A percentile compares a stretch with the other conserved stretches of the same genome.
These are phyloP conservation scores for Metarhizium anisopliae DNA, from an alignment of 2,329 filamentous ascomycete genomes.

Conservation along the genomic window DNA sequence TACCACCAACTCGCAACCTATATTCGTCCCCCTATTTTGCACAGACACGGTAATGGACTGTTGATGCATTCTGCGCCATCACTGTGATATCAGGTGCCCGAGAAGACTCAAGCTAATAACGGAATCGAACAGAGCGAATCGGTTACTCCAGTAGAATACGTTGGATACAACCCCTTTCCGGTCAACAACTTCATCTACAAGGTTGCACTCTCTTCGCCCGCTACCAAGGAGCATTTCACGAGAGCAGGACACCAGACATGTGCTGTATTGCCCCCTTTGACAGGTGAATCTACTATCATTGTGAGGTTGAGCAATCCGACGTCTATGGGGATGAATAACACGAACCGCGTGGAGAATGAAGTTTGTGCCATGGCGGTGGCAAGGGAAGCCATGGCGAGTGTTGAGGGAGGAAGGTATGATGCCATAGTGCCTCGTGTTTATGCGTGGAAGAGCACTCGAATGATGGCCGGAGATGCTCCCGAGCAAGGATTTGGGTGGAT, in stretches of 20 bases:
- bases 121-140: background rate
- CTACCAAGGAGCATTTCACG: background rate
- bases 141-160: background rate
- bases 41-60: background rate
- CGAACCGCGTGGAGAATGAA: conserved; percentile 17
- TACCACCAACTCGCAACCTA: background rate
- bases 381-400: background rate
- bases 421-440: conserved; percentile 3
- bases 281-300: conserved; percentile 3
- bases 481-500: too few species aligned
- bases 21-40: background rate
- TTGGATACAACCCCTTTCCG: background rate
- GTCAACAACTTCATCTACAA: conserved; percentile 15
- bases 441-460: too few species aligned
- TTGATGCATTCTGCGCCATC: too few species aligned
- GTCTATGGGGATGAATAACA: conserved; percentile 7
- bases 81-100: too few species aligned
- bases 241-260: background rate
- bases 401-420: conserved; percentile 12
- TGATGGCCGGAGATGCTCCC: too few species aligned
- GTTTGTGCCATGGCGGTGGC: conserved; percentile 11
- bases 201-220: conserved; percentile 4
- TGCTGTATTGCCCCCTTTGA: background rate
- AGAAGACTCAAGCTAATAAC: background rate
- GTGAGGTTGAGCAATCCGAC: conserved; percentile 10